Conservation (phyloP, 208 protist genomes). For the Lotmaria passim region DNA sequence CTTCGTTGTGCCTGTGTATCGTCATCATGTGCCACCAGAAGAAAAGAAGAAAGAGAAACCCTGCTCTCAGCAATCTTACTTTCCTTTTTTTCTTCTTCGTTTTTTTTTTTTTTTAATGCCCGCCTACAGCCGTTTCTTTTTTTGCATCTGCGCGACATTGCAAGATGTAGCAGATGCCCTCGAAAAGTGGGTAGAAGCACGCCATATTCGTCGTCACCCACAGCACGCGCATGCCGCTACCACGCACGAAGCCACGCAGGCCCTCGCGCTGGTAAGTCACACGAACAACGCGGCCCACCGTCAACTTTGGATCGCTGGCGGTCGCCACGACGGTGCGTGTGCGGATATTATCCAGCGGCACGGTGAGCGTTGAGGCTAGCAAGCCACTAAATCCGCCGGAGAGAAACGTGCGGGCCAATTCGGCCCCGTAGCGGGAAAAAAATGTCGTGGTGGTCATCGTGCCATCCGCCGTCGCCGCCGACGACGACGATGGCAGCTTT, state of each 20-base stretch:
- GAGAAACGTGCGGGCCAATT: conserved; percentile 60
- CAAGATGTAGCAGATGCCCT: conserved; percentile 42
- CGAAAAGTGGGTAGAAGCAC: conserved; percentile 81
- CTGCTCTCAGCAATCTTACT: not conserved
- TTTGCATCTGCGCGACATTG: not conserved
- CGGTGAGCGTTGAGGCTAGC: conserved; percentile 64
- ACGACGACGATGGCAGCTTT: not conserved
- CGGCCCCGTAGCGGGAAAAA: conserved; percentile 32
- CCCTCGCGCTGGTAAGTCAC: conserved; percentile 54
- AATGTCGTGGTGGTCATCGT: conserved; percentile 6
- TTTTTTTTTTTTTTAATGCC: not conserved
- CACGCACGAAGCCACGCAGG: conserved; percentile 65
- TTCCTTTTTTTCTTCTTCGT: not conserved
- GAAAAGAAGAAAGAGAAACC: not conserved
- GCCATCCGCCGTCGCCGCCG: not conserved
- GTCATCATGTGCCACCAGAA: no score
- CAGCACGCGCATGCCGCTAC: conserved; percentile 66
- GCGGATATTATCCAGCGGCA: conserved; percentile 82
- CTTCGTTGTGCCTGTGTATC: no score
- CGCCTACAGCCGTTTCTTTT: not conserved
- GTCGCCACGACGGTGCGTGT: conserved; percentile 68
- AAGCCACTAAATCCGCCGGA: conserved; percentile 81
- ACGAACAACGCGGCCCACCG: conserved; percentile 45
- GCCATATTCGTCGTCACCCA: conserved; percentile 87
- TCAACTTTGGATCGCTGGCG: conserved; percentile 33